phyloP scores from a whole-genome alignment of 257 asterid species.

The Gentiana macrophylla region DNA sequence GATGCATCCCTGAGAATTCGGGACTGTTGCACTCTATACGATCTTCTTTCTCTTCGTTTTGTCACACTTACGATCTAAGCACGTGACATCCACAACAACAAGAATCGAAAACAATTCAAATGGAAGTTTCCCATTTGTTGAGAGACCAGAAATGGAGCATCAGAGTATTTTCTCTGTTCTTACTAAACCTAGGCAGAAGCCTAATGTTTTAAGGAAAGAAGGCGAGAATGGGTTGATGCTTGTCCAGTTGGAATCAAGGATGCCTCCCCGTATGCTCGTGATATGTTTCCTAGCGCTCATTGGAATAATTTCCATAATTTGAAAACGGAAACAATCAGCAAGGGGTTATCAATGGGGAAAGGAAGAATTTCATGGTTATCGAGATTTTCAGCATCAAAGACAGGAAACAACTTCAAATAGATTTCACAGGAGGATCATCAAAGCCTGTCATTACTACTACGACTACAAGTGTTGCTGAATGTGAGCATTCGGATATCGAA shows the following conservation, averaged over 20 bases:
- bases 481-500: slow-evolving; percentile 77
- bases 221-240: slow-evolving; percentile 26
- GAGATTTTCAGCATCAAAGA: slow-evolving; percentile 42
- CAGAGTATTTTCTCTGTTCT: slow-evolving; percentile 45
- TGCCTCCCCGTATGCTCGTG: slow-evolving; percentile 26
- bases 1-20: slow-evolving; percentile 51
- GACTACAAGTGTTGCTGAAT: slow-evolving; percentile 31
- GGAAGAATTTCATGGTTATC: slow-evolving; percentile 34
- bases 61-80: slow-evolving; percentile 34
- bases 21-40: slow-evolving; percentile 44
- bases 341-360: slow-evolving; percentile 23
- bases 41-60: slow-evolving; percentile 53
- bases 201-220: slow-evolving; percentile 23
- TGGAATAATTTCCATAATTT: slow-evolving; percentile 30
- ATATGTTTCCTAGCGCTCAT: slow-evolving; percentile 31
- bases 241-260: slow-evolving; percentile 28
- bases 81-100: slow-evolving; percentile 19
- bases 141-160: slow-evolving; percentile 28
- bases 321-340: slow-evolving; percentile 21
- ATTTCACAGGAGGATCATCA: too few relatives aligned
- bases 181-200: slow-evolving; percentile 34
- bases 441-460: slow-evolving; percentile 25
- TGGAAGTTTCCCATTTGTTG: slow-evolving; percentile 19
- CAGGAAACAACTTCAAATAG: slow-evolving; percentile 56
- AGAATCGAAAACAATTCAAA: slow-evolving; percentile 27